These are phyloP conservation scores for Halteria grandinella DNA, from an alignment of 73 alveolate genomes.

Conservation along the genomic window DNA sequence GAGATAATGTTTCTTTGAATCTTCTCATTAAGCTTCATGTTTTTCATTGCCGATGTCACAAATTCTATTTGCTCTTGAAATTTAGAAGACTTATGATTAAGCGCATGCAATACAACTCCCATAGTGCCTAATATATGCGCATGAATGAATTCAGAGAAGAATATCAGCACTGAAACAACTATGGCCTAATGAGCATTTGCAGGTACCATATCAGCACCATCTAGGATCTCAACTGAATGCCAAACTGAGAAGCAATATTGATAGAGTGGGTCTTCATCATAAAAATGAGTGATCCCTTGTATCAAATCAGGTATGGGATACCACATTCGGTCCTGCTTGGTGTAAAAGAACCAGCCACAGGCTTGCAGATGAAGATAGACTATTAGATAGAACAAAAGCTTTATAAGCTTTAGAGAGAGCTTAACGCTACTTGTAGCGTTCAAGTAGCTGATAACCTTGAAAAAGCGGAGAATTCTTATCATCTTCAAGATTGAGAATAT, in stretches of 20 bases:
- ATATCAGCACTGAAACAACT: constrained; percentile 30
- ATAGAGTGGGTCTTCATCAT: neutral
- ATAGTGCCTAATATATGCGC: constrained; percentile 76
- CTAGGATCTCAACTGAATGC: constrained; percentile 62
- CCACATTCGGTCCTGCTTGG: constrained; percentile 56
- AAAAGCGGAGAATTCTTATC: constrained; percentile 57
- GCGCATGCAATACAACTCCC: constrained; percentile 62
- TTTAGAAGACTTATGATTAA: constrained; percentile 50
- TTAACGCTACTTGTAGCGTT: constrained; percentile 60
- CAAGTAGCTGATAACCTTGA: constrained; percentile 55
- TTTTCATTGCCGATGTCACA: constrained; percentile 65
- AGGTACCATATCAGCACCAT: constrained; percentile 71
- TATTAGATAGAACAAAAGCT: constrained; percentile 53
- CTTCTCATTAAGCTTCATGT: constrained; percentile 42
- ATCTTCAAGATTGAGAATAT: constrained; percentile 60
- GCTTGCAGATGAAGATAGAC: constrained; percentile 70
- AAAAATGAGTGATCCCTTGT: constrained; percentile 27
- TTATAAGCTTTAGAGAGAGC: constrained; percentile 43
- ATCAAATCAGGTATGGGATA: constrained; percentile 61
- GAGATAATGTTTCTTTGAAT: constrained; percentile 29
- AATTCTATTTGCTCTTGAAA: constrained; percentile 64
- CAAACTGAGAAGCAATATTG: constrained; percentile 47
- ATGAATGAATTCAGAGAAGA: constrained; percentile 61
- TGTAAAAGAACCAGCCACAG: constrained; percentile 68
- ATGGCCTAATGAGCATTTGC: constrained; percentile 8